phyloP scores from a whole-genome alignment of 2,329 filamentous ascomycete species.

The Sclerotiophoma versabilis region DNA sequence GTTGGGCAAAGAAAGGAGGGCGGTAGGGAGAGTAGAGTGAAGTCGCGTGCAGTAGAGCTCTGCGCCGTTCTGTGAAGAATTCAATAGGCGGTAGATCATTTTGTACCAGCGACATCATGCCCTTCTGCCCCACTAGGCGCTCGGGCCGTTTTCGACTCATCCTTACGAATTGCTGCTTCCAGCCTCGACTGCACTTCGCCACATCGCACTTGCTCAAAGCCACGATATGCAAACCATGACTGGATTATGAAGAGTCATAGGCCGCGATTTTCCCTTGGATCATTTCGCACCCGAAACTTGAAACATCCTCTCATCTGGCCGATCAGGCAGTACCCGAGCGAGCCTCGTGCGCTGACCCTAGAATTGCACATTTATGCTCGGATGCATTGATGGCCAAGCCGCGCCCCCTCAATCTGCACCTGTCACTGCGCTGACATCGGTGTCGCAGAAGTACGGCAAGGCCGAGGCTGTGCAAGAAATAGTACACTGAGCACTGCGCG shows the following conservation, averaged over 20 bases:
- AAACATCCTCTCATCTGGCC: constrained; percentile 21
- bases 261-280: constrained; percentile 1
- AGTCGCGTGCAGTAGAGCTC: constrained; percentile 19
- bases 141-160: constrained; percentile 37
- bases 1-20: neutral
- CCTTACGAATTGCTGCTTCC: constrained; percentile 22
- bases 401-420: constrained; percentile 16
- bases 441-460: neutral
- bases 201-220: constrained; percentile 5
- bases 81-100: constrained; percentile 33
- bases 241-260: constrained; percentile 11
- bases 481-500: neutral
- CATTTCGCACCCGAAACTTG: constrained; percentile 9
- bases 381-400: constrained; percentile 18
- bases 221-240: constrained; percentile 7
- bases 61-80: constrained; percentile 29
- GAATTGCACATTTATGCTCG: constrained; percentile 18
- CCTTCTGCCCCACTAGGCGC: constrained; percentile 28
- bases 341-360: constrained; percentile 13
- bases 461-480: constrained; percentile 12
- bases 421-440: constrained; percentile 6
- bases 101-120: constrained; percentile 36
- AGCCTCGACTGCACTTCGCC: constrained; percentile 16
- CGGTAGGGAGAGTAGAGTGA: neutral
- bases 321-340: constrained; percentile 23